Conservation (phyloP, 805 yeast genomes). For the Wickerhamiella nectarea region DNA sequence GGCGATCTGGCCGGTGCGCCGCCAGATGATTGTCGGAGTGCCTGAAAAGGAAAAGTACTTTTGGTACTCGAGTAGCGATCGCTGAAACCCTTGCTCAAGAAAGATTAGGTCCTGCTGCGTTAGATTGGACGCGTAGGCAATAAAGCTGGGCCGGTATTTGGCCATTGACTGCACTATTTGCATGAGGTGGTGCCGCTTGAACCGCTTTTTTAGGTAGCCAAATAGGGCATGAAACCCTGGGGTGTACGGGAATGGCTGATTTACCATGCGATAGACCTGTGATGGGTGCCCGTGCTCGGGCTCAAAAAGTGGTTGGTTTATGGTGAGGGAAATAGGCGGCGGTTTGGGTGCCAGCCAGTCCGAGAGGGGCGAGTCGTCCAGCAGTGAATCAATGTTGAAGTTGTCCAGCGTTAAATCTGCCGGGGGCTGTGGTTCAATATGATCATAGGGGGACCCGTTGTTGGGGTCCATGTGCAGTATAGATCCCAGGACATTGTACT, state of each 20-base stretch:
- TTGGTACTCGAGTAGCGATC: conserved; percentile 80
- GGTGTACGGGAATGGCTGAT: conserved; percentile 72
- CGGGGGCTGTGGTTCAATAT: conserved; percentile 13
- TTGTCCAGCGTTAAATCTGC: conserved; percentile 13
- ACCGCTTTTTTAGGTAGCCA: conserved; percentile 56
- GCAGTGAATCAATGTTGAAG: conserved; percentile 4
- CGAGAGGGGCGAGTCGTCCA: conserved; percentile 6
- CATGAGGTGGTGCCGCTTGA: conserved; percentile 55
- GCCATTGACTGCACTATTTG: conserved; percentile 82
- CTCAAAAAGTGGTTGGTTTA: conserved; percentile 12
- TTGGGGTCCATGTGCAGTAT: conserved; percentile 17
- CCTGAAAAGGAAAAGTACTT: conserved; percentile 74
- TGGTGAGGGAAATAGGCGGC: conserved; percentile 21
- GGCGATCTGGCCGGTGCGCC: conserved; percentile 89
- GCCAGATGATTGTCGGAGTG: conserved; percentile 91
- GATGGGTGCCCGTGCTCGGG: conserved; percentile 13
- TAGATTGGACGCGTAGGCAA: conserved; percentile 77
- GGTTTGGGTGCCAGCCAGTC: conserved; percentile 19
- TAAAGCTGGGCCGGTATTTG: conserved; percentile 79
- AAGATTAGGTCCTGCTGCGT: conserved; percentile 86
- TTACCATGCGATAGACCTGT: conserved; percentile 52
- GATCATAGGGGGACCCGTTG: conserved; percentile 13
- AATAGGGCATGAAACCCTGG: conserved; percentile 79
- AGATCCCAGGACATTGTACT: conserved; percentile 25
- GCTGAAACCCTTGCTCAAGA: conserved; percentile 91